Percentiles rank a stretch among this genome's conserved stretches.
Evolutionary conservation across 805 yeast species (phyloP).

Genomic region (Hanseniaspora pseudoguilliermondii): DNA sequence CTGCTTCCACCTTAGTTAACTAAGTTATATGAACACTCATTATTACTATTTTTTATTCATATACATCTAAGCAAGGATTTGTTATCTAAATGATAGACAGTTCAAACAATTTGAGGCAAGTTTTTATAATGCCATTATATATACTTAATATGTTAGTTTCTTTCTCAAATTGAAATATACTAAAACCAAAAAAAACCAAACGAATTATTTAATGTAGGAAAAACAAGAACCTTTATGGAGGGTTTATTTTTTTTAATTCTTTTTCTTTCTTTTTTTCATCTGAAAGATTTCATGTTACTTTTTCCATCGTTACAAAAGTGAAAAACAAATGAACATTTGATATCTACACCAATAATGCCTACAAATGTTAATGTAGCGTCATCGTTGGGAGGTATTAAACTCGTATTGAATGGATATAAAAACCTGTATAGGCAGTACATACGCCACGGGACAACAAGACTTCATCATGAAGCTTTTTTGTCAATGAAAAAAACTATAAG

Average conservation of each 20-base stretch:
- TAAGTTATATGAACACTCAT: slow-evolving; percentile 34
- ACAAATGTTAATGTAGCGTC: not conserved
- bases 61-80: slow-evolving; percentile 8
- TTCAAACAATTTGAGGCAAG: not conserved
- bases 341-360: not conserved
- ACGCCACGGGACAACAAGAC: not conserved
- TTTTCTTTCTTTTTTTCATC: slow-evolving; percentile 14
- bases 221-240: slow-evolving; percentile 27
- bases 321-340: not conserved
- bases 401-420: not conserved
- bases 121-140: slow-evolving; percentile 1
- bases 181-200: slow-evolving; percentile 1
- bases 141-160: slow-evolving; percentile 1
- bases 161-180: slow-evolving; percentile 2
- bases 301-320: not conserved
- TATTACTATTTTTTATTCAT: slow-evolving; percentile 14
- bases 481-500: not conserved
- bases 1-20: slow-evolving; percentile 99
- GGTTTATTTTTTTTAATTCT: slow-evolving; percentile 13
- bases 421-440: not conserved
- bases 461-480: not conserved
- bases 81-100: not conserved
- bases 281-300: not conserved
- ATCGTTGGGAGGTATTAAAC: not conserved
- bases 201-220: slow-evolving; percentile 24